Evolutionary conservation across 495 filamentous ascomycete genomes (phyloP).

Genomic region (Achaetomiella virescens): DNA sequence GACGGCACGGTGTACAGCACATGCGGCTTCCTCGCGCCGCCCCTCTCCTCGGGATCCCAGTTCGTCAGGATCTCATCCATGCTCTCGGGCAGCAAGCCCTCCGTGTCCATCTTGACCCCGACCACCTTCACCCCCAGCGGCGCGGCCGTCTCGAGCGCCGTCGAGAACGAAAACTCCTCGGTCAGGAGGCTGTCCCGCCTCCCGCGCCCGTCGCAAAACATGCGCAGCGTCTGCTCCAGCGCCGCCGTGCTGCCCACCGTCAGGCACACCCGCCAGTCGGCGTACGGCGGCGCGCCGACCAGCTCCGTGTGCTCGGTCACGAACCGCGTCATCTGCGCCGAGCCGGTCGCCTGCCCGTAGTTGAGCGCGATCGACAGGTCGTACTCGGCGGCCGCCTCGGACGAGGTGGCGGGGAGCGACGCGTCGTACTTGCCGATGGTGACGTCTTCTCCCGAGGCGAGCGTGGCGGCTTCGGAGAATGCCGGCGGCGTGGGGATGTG

Average conservation of each 20-base stretch:
- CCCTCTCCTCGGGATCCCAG: constrained; percentile 55
- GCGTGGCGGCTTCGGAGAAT: constrained; percentile 63
- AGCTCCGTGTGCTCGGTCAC: constrained; percentile 91
- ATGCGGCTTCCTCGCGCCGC: constrained; percentile 62
- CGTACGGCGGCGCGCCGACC: constrained; percentile 64
- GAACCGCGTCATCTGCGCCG: constrained; percentile 80
- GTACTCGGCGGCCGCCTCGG: constrained; percentile 39
- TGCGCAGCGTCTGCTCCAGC: constrained; percentile 68
- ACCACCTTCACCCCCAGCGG: constrained; percentile 70
- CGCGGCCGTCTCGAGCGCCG: constrained; percentile 71
- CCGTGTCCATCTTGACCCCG: constrained; percentile 68
- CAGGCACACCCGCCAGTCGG: constrained; percentile 74
- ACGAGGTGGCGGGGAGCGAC: constrained; percentile 37
- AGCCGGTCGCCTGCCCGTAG: constrained; percentile 80
- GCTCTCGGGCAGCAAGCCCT: constrained; percentile 63
- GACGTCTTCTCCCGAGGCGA: constrained; percentile 47
- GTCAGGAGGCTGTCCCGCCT: constrained; percentile 66
- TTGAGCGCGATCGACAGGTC: constrained; percentile 82
- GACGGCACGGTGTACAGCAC: constrained; percentile 78
- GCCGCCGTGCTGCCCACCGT: constrained; percentile 73
- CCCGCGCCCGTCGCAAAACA: constrained; percentile 58
- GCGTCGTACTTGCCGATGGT: constrained; percentile 78
- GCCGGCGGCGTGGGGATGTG: constrained; percentile 38
- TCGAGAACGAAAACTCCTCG: constrained; percentile 82
- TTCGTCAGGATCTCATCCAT: constrained; percentile 60